Conservation (phyloP, 208 protist genomes). For the Leishmania lainsoni region DNA sequence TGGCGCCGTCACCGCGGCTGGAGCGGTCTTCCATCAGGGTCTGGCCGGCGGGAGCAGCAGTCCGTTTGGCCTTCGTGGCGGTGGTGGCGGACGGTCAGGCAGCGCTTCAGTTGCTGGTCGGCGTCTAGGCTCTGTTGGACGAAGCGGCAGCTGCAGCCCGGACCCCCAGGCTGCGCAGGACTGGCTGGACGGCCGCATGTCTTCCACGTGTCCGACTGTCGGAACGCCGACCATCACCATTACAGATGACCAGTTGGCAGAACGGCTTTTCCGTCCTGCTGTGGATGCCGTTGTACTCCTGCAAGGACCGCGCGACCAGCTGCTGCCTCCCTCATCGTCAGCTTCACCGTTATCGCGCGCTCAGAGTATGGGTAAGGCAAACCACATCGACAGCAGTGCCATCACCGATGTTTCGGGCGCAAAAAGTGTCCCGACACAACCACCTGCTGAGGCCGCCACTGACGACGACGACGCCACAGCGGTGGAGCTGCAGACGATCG, state of each 20-base stretch:
- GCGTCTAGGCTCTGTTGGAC: slow-evolving; percentile 1
- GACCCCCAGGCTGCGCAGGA: slow-evolving; percentile 22
- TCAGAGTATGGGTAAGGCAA: background rate
- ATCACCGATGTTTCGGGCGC: background rate
- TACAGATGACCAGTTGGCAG: slow-evolving; percentile 40
- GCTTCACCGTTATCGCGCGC: too few relatives aligned
- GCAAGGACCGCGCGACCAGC: background rate
- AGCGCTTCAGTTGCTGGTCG: background rate
- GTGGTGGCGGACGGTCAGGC: background rate
- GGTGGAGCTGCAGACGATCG: slow-evolving; percentile 42
- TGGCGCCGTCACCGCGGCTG: background rate
- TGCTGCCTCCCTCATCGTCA: too few relatives aligned
- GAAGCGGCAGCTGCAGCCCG: slow-evolving; percentile 24
- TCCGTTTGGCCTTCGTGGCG: slow-evolving; percentile 8
- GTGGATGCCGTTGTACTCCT: slow-evolving; percentile 43
- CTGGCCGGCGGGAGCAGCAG: slow-evolving; percentile 27
- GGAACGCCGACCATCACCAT: slow-evolving; percentile 12
- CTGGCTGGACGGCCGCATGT: slow-evolving; percentile 54
- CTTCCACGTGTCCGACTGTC: slow-evolving; percentile 12
- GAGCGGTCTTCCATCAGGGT: background rate
- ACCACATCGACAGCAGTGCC: background rate
- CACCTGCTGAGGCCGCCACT: background rate
- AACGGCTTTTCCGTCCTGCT: slow-evolving; percentile 42
- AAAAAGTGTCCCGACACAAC: background rate
- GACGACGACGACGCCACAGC: background rate